These are phyloP conservation scores for Ananas comosus DNA, from an alignment of 176 grass and related monocot genomes.

Conservation along the genomic window DNA sequence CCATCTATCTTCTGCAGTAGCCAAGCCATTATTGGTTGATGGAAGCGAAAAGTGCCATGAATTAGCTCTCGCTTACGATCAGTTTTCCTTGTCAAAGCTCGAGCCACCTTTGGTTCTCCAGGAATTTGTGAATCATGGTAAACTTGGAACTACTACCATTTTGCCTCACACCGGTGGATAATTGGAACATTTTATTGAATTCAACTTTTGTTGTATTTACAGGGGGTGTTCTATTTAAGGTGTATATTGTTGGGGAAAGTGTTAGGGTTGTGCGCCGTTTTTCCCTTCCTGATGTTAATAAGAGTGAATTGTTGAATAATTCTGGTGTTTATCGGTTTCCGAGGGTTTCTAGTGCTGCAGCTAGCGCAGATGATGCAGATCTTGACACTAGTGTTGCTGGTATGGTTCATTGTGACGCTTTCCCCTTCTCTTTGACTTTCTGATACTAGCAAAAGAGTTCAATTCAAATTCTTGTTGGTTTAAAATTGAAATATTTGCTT, in stretches of 20 bases:
- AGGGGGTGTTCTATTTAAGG: constrained; percentile 92
- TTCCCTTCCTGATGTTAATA: constrained; percentile 78
- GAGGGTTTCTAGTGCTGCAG: constrained; percentile 92
- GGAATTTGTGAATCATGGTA: constrained; percentile 97
- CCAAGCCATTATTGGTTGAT: constrained; percentile 87
- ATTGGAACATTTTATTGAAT: constrained; percentile 6
- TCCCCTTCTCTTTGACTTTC: not conserved
- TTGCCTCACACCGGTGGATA: not conserved
- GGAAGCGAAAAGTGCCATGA: constrained; percentile 87
- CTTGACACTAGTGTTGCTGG: constrained; percentile 78
- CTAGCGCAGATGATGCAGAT: constrained; percentile 66
- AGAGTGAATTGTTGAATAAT: constrained; percentile 46
- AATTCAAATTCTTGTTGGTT: not conserved
- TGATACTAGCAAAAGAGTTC: not conserved
- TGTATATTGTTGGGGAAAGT: constrained; percentile 81
- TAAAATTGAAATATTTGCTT: constrained; percentile 15
- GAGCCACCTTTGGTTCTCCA: constrained; percentile 88
- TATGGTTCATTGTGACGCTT: constrained; percentile 18
- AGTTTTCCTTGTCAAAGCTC: constrained; percentile 60
- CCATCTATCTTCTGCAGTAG: constrained; percentile 35
- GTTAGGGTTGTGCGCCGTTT: constrained; percentile 67
- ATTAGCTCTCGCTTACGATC: constrained; percentile 67
- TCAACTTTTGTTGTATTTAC: constrained; percentile 12
- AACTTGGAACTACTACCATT: constrained; percentile 2
- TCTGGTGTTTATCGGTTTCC: constrained; percentile 70